These are phyloP conservation scores for Zygoascus sp. DNA, from an alignment of 1,139 yeast species.

Conservation along the genomic window DNA sequence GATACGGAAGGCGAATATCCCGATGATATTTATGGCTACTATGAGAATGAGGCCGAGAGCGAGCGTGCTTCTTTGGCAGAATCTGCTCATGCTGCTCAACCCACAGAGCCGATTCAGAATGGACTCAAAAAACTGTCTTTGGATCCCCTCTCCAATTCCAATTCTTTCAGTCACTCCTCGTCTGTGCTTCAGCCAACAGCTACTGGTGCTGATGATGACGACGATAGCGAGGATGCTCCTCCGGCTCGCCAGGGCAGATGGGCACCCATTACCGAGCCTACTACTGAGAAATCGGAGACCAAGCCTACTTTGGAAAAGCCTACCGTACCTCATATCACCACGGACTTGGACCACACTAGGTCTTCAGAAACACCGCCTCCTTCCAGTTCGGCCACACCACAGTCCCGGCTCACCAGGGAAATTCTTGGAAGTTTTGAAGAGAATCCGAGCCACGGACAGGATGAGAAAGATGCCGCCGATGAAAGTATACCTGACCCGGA, in stretches of 20 bases:
- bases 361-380: not conserved
- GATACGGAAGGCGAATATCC: slow-evolving; percentile 7
- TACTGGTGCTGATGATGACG: not conserved
- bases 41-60: slow-evolving; percentile 15
- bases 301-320: not conserved
- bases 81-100: not conserved
- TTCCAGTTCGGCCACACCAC: slow-evolving; percentile 3
- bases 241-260: slow-evolving; percentile 18
- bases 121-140: not conserved
- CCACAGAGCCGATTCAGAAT: not conserved
- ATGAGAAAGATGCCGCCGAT: slow-evolving; percentile 14
- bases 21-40: slow-evolving; percentile 19
- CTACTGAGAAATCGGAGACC: too few relatives aligned
- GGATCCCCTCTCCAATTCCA: not conserved
- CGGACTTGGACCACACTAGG: not conserved
- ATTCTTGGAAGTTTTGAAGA: slow-evolving; percentile 24
- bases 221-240: slow-evolving; percentile 5
- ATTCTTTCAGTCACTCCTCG: not conserved
- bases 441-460: slow-evolving; percentile 1
- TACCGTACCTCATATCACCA: not conserved
- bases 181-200: too few relatives aligned
- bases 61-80: slow-evolving; percentile 5
- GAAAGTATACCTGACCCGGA: slow-evolving; percentile 26
- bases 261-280: slow-evolving; percentile 17
- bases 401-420: slow-evolving; percentile 23